These are phyloP conservation scores for Ceratobasidium sp. DNA, from an alignment of 1,284 basidiomycete species.

Conservation along the genomic window DNA sequence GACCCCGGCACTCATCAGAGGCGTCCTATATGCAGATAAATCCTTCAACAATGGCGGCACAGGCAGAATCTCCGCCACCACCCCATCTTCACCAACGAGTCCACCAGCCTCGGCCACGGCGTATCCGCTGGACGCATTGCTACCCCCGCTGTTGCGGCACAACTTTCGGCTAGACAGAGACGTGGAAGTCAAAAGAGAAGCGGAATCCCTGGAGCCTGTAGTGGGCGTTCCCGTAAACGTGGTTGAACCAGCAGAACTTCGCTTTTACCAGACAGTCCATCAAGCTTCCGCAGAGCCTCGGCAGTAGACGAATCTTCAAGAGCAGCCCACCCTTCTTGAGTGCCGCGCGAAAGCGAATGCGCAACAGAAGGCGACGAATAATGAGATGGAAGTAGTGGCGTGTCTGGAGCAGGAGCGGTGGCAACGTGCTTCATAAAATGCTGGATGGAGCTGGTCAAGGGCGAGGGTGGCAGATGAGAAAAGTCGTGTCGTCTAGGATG, in stretches of 20 bases:
- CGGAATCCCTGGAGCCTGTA: constrained; percentile 81
- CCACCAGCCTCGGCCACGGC: constrained; percentile 68
- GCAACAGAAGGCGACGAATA: constrained; percentile 63
- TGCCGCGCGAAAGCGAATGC: constrained; percentile 81
- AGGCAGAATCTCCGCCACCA: constrained; percentile 81
- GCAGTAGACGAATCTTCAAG: constrained; percentile 89
- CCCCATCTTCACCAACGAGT: constrained; percentile 72
- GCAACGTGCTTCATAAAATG: constrained; percentile 71
- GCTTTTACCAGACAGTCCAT: constrained; percentile 90
- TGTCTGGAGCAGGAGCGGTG: constrained; percentile 65
- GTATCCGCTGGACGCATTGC: constrained; percentile 82
- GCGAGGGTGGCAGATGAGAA: constrained; percentile 88
- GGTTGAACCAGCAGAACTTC: constrained; percentile 89
- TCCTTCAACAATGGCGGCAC: constrained; percentile 97
- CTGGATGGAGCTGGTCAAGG: constrained; percentile 85
- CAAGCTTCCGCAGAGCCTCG: constrained; percentile 92
- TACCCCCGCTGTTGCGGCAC: constrained; percentile 84
- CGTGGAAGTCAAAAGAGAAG: constrained; percentile 78
- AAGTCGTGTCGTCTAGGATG: constrained; percentile 70
- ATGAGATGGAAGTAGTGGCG: constrained; percentile 62
- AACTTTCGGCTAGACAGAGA: constrained; percentile 73
- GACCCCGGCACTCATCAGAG: constrained; percentile 67
- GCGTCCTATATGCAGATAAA: constrained; percentile 80
- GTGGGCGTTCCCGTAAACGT: constrained; percentile 82
- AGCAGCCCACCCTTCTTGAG: constrained; percentile 85